Conservation (phyloP, 306 rosid species). For the Cicer chorassanicum region DNA sequence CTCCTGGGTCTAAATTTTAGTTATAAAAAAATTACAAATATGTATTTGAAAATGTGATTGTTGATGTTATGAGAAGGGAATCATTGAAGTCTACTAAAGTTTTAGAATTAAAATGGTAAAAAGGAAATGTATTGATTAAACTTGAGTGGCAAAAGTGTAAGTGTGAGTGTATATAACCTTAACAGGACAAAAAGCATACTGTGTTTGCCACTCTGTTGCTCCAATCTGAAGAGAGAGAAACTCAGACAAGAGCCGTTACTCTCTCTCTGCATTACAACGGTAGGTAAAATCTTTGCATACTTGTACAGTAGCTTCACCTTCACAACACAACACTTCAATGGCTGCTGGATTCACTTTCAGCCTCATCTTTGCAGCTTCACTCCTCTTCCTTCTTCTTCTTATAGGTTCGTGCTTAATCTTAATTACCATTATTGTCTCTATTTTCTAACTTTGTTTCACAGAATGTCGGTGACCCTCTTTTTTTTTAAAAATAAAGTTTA, state of each 20-base stretch:
- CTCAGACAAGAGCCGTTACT: conserved; percentile 62
- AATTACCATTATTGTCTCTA: too few species aligned
- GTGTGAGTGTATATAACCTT: background rate
- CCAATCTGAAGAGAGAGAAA: conserved; percentile 12
- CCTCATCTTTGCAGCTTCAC: conserved; percentile 54
- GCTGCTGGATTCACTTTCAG: conserved; percentile 43
- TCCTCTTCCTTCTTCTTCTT: conserved; percentile 55
- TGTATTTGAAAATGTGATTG: too few species aligned
- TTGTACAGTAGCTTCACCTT: conserved; percentile 8
- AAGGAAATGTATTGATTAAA: too few species aligned
- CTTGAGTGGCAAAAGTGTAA: background rate
- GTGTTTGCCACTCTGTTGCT: conserved; percentile 3
- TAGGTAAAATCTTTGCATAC: background rate
- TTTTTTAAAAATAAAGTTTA: too few species aligned
- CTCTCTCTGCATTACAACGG: conserved; percentile 41
- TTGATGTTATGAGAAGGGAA: too few species aligned
- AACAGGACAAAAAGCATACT: conserved; percentile 10
- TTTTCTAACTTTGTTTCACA: too few species aligned
- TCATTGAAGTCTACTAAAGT: too few species aligned
- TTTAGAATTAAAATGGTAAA: too few species aligned
- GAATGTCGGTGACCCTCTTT: too few species aligned
- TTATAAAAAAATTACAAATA: too few species aligned
- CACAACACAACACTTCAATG: conserved; percentile 42
- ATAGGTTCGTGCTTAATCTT: conserved; percentile 57
- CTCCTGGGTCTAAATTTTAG: too few species aligned